Percentiles rank a stretch among this genome's conserved stretches.
phyloP scores from a whole-genome alignment of 495 filamentous ascomycete species.

The Elasticomyces elasticus region DNA sequence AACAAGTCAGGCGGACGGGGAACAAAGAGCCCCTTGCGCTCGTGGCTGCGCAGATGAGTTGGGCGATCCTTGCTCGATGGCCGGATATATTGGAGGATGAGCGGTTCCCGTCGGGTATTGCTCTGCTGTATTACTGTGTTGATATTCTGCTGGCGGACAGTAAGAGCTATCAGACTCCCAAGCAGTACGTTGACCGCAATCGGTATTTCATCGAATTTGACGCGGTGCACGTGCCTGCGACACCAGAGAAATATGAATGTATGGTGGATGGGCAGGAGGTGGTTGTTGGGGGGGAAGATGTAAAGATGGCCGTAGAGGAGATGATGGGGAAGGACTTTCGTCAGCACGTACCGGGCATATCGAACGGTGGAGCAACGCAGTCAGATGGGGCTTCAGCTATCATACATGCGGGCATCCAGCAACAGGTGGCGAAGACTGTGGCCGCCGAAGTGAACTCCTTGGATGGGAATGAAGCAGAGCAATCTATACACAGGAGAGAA shows the following conservation, averaged over 20 bases:
- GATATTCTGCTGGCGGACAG: slow-evolving; percentile 49
- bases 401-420: slow-evolving; percentile 4
- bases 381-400: not conserved
- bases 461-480: not conserved
- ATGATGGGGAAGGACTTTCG: not conserved
- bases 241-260: not conserved
- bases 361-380: not conserved
- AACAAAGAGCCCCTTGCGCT: slow-evolving; percentile 28
- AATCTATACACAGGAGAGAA: slow-evolving; percentile 3
- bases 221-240: not conserved
- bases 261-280: not conserved
- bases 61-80: slow-evolving; percentile 22
- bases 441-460: not conserved
- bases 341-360: not conserved
- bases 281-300: not conserved
- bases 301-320: not conserved
- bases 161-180: slow-evolving; percentile 51
- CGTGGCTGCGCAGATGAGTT: slow-evolving; percentile 35
- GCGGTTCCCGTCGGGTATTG: not conserved
- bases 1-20: slow-evolving; percentile 21
- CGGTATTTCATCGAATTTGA: slow-evolving; percentile 49
- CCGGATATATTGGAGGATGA: slow-evolving; percentile 15
- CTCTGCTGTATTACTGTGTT: slow-evolving; percentile 32
- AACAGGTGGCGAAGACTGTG: not conserved
- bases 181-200: slow-evolving; percentile 49